A percentile compares a stretch with the other conserved stretches of the same genome.
These are phyloP conservation scores for Cladorrhinum sp. DNA, from an alignment of 2,329 filamentous ascomycete genomes.

Conservation along the genomic window DNA sequence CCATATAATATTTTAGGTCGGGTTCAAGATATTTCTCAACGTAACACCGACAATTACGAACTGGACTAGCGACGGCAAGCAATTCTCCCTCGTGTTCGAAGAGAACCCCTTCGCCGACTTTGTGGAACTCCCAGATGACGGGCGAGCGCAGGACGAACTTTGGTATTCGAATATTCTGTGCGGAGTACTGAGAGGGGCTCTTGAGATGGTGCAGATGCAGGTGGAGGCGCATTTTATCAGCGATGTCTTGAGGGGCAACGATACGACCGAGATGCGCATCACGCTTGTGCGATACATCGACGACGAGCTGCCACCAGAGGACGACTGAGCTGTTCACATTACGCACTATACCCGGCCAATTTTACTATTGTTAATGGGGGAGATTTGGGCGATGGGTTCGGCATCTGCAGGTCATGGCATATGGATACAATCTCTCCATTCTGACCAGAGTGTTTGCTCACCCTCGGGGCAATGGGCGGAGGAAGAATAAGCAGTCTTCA, in stretches of 20 bases:
- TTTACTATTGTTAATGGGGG: not conserved
- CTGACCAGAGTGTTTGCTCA: not conserved
- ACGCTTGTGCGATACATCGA: slow-evolving; percentile 92
- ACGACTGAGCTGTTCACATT: slow-evolving; percentile 63
- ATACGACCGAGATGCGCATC: slow-evolving; percentile 96
- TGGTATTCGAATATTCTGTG: slow-evolving; percentile 99
- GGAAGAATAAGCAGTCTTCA: not conserved
- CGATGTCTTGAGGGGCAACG: slow-evolving; percentile 87
- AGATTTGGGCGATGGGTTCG: not conserved
- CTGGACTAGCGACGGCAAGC: slow-evolving; percentile 94
- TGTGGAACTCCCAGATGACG: slow-evolving; percentile 94
- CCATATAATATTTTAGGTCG: slow-evolving; percentile 60
- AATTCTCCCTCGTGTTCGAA: slow-evolving; percentile 93
- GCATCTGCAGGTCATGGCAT: not conserved
- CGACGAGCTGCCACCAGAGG: slow-evolving; percentile 93
- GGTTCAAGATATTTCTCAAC: slow-evolving; percentile 99
- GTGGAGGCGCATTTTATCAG: slow-evolving; percentile 96
- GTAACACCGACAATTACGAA: slow-evolving; percentile 91
- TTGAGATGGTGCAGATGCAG: slow-evolving; percentile 99
- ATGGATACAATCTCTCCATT: too few relatives aligned
- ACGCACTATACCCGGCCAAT: not conserved
- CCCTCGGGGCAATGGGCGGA: not conserved
- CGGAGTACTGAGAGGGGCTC: slow-evolving; percentile 81
- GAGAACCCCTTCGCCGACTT: slow-evolving; percentile 97
- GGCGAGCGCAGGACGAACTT: slow-evolving; percentile 88